Percentiles rank a stretch among this genome's conserved stretches.
These are phyloP conservation scores for Triangularia verruculosa DNA, from an alignment of 2,329 filamentous ascomycete genomes.

Conservation along the genomic window DNA sequence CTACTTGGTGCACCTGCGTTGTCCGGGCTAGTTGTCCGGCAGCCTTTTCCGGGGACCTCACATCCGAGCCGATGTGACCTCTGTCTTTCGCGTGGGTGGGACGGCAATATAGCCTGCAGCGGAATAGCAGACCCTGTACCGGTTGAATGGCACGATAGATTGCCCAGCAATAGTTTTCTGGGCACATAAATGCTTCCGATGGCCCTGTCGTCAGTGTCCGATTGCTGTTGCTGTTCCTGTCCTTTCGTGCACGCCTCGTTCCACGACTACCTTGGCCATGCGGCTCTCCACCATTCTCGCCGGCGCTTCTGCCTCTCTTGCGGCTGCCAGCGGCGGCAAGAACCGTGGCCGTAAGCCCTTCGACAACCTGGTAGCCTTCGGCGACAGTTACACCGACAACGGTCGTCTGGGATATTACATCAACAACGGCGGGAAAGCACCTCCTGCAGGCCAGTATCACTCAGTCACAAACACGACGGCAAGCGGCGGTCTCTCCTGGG, in stretches of 20 bases:
- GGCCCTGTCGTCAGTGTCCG: conserved; percentile 7
- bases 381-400: conserved; percentile 76
- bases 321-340: conserved; percentile 16
- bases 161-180: conserved; percentile 12
- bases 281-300: conserved; percentile 23
- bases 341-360: conserved; percentile 36
- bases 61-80: neutral
- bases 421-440: conserved; percentile 54
- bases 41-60: neutral
- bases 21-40: neutral
- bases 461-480: conserved; percentile 51
- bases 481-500: conserved; percentile 67
- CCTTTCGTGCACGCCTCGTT: neutral
- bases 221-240: neutral
- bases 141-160: conserved; percentile 29
- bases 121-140: conserved; percentile 21
- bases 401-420: conserved; percentile 63
- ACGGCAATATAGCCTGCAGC: conserved; percentile 28
- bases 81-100: conserved; percentile 2
- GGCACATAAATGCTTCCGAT: conserved; percentile 6
- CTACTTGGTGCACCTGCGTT: neutral
- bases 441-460: conserved; percentile 56
- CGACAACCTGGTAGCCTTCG: conserved; percentile 65
- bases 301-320: conserved; percentile 22
- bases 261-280: conserved; percentile 21